Conservation (phyloP, 768 basidiomycete species). For the Pulveroboletus sp. region DNA sequence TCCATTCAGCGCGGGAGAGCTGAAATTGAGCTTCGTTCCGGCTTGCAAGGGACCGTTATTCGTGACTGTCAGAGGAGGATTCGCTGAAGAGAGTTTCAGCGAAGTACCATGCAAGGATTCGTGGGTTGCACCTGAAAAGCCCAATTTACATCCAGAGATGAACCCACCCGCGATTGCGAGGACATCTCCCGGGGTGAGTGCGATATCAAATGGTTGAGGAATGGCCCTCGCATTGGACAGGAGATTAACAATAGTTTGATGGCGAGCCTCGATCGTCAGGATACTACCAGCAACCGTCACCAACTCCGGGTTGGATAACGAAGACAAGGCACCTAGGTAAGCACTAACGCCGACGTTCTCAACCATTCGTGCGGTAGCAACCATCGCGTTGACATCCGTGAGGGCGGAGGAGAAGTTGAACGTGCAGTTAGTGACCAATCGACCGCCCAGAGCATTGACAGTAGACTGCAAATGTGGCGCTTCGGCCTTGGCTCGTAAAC, state of each 20-base stretch:
- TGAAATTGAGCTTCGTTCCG: slow-evolving; percentile 63
- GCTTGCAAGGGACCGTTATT: slow-evolving; percentile 53
- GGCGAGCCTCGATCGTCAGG: slow-evolving; percentile 78
- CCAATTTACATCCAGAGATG: slow-evolving; percentile 64
- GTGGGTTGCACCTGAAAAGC: slow-evolving; percentile 44
- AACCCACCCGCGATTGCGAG: slow-evolving; percentile 66
- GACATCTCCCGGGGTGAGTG: slow-evolving; percentile 65
- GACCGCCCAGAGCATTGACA: slow-evolving; percentile 50
- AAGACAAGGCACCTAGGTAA: slow-evolving; percentile 69
- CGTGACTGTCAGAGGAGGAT: slow-evolving; percentile 57
- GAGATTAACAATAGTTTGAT: slow-evolving; percentile 74
- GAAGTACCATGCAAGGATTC: neutral
- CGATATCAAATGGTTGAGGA: slow-evolving; percentile 68
- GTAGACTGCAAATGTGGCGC: slow-evolving; percentile 32
- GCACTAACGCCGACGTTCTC: slow-evolving; percentile 75
- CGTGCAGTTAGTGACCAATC: slow-evolving; percentile 52
- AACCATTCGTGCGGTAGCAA: slow-evolving; percentile 64
- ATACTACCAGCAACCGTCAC: slow-evolving; percentile 69
- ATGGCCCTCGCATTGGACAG: slow-evolving; percentile 54
- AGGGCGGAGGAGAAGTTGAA: slow-evolving; percentile 68
- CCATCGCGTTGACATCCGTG: slow-evolving; percentile 65
- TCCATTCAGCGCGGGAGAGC: slow-evolving; percentile 51
- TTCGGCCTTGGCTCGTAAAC: neutral
- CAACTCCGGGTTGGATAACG: slow-evolving; percentile 56
- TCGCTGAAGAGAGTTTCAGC: slow-evolving; percentile 37